Base-by-base conservation (phyloP, 2,329 filamentous ascomycete genomes). In the Daldinia sp. region DNA sequence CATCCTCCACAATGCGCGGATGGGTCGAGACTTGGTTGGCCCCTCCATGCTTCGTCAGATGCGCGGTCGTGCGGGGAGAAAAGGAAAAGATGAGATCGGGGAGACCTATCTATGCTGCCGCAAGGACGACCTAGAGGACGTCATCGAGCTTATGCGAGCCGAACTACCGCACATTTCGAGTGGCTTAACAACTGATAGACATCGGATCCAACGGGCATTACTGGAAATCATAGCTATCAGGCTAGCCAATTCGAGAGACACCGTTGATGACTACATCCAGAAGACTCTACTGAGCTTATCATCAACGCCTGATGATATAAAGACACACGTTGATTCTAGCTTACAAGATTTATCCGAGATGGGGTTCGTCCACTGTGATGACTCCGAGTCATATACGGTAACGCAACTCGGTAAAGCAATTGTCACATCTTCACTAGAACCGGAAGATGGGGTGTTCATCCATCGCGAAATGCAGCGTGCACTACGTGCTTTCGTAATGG, bases 11-110 rank as follows among this genome's bases (percentile, higher is more conserved):
- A 90, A 89, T 68, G 91, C 90, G 33, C 86, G 90, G 44, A 93
- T 94, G 90, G 92, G 92, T 0, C 85, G 90, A 59, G 91, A 93
- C 51, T 82, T 93, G 54, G 87, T 94, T n/a, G 92, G 91, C 0
- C 92, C 92, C 12, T 89, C 92, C 3, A 92, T 94, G 89, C 82
- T 94, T 78, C 88, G 91, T 55, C 92, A 94, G 79, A 94, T 94
- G 92, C 87, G 91, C 75, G 92, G 92, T 2, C 86, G 92, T 67
- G 92, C 92, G 20, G 92, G 92, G 6, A 86, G 92, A 60, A 93
- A 93, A 79, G 92, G 92, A 55, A 94, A 93, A 75, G 91, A 93
- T 62, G 90, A 92, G 57, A 82, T 92, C 53, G 92, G 92, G 1
- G 92, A 94, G 80, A 94, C 91, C 1, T 94, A 92, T 76, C 81